Evolutionary conservation across 2,329 filamentous ascomycete genomes (phyloP), one percentile per base, ranked within the genome.

Genomic region (Geosmithia putterillii): DNA sequence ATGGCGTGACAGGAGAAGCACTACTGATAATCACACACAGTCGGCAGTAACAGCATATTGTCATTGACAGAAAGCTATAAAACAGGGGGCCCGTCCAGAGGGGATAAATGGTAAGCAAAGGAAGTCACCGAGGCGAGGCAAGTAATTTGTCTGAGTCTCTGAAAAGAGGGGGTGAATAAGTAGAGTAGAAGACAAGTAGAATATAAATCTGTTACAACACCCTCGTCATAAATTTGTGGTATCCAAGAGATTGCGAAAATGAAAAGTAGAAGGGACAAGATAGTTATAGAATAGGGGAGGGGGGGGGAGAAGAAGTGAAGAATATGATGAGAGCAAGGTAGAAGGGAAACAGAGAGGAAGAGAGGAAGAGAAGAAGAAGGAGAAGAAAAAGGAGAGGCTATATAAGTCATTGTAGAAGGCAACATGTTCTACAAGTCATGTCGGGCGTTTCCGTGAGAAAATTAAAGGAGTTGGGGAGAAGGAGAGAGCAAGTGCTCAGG

Each of bases 351-450:
- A 36, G 40, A 28, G 19, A 32, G 23, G 35, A 40, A 43, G 17
- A 36, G 34, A 36, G 40, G 32, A 23, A 32, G 23, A 38, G 36
- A 40, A 23, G 42, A 22, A 14, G 25, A 25, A 35, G 34, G 12
- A 44, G 34, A 47, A 40, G 41, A 36, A 19, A n/a, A 36, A 28
- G 35, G n/a, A 39, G 42, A 20, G 25, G 22, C 22, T 32, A 20
- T 21, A 40, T 17, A 38, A 22, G 38, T 43, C 18, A 20, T 22
- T 44, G 42, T 40, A 32, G 37, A 41, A 46, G 35, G 34, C 9
- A 38, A 18, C 3, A 38, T 9, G 4, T 38, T 38, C 36, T 19
- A 38, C 36, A 38, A 38, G 36, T 38, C 17, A 9, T 21, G n/a
- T 14, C n/a, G 23, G 23, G 28, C 28, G 28, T 32, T 32, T 32